These are phyloP conservation scores for Cystobasidium sp. DNA, from an alignment of 1,284 basidiomycete species.

Conservation along the genomic window DNA sequence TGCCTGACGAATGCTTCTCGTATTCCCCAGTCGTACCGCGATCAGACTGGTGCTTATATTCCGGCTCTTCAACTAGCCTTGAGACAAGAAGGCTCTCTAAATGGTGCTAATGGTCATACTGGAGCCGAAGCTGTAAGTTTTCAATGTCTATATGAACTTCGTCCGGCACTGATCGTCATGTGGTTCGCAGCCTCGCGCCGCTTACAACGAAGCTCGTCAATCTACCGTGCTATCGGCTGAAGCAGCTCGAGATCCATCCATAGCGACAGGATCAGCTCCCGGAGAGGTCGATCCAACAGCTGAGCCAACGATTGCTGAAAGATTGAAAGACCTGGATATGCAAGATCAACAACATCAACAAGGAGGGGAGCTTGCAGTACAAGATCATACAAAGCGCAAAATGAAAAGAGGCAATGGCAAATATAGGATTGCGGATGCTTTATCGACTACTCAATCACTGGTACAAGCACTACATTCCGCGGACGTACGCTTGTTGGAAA, in stretches of 20 bases:
- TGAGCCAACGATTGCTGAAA: conserved; percentile 85
- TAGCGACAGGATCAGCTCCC: neutral
- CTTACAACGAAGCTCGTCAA: conserved; percentile 9
- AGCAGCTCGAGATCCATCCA: conserved; percentile 10
- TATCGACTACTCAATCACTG: conserved; percentile 89
- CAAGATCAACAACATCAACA: conserved; percentile 54
- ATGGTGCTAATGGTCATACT: neutral
- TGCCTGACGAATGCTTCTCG: neutral
- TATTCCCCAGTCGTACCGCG: neutral
- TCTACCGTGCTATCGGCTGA: conserved; percentile 4
- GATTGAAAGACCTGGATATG: conserved; percentile 73
- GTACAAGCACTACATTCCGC: conserved; percentile 96
- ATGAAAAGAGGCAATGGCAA: conserved; percentile 12
- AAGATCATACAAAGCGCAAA: conserved; percentile 51
- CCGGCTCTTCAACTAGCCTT: neutral
- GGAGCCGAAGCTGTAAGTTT: neutral
- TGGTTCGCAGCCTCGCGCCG: conserved; percentile 12
- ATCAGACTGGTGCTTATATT: neutral
- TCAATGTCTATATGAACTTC: neutral
- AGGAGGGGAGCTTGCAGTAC: conserved; percentile 52
- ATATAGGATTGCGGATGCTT: conserved; percentile 69
- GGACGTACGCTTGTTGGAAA: conserved; percentile 84
- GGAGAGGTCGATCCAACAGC: conserved; percentile 53
- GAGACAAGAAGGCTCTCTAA: neutral
- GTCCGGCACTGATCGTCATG: neutral